A percentile compares a stretch with the other conserved stretches of the same genome.
phyloP scores from a whole-genome alignment of 495 filamentous ascomycete genomes.

The Penicillium egyptiacum region DNA sequence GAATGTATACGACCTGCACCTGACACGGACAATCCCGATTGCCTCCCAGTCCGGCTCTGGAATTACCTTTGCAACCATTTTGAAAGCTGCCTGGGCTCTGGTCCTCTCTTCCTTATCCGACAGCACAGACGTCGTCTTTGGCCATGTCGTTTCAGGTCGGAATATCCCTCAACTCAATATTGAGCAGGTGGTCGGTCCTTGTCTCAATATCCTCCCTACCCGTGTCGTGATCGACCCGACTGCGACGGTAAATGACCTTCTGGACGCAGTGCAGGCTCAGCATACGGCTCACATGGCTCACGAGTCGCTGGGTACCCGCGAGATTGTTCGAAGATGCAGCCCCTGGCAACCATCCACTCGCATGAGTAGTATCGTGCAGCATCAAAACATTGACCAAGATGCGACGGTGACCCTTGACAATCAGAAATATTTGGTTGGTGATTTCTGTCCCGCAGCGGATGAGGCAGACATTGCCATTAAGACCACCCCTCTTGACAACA shows the following conservation, averaged over 20 bases:
- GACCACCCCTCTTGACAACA: not conserved
- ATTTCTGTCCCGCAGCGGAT: not conserved
- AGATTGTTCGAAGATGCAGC: not conserved
- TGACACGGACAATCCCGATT: not conserved
- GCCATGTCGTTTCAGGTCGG: conserved; percentile 33
- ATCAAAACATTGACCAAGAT: conserved; percentile 5
- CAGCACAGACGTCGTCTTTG: conserved; percentile 32
- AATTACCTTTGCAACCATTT: conserved; percentile 26
- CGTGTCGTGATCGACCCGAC: conserved; percentile 23
- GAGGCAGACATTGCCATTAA: not conserved
- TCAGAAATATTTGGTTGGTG: not conserved
- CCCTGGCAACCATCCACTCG: not conserved
- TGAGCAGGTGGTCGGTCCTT: conserved; percentile 41
- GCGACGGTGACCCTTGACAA: not conserved
- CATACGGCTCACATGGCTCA: conserved; percentile 3
- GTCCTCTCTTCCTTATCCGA: conserved; percentile 21
- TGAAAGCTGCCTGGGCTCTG: conserved; percentile 39
- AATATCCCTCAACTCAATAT: conserved; percentile 30
- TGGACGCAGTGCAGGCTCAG: not conserved
- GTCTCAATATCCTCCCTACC: conserved; percentile 48
- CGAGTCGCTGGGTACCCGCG: not conserved
- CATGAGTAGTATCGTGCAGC: not conserved
- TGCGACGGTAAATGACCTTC: not conserved
- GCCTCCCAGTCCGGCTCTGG: not conserved
- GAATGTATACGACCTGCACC: not conserved